Conservation (phyloP, 2,329 filamentous ascomycete species). For the Venturia carpophila region DNA sequence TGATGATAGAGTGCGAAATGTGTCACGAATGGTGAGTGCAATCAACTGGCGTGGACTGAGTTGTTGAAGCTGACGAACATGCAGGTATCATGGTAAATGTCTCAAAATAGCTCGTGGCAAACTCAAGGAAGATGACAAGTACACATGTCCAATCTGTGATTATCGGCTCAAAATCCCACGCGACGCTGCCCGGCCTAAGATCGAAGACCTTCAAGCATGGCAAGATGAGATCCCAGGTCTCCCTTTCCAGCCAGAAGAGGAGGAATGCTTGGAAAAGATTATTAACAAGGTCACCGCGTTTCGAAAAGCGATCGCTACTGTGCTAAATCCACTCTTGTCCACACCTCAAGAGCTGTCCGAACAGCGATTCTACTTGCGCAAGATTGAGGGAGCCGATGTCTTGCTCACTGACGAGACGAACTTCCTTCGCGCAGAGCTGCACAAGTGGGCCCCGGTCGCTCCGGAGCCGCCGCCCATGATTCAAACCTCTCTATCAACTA, state of each 20-base stretch:
- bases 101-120: conserved; percentile 96
- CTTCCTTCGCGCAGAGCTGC: conserved; percentile 89
- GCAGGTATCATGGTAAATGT: conserved; percentile 93
- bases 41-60: background rate
- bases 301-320: conserved; percentile 69
- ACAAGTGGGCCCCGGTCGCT: conserved; percentile 89
- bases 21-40: conserved; percentile 85
- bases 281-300: conserved; percentile 79
- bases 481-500: conserved; percentile 79
- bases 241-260: conserved; percentile 94
- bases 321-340: conserved; percentile 72
- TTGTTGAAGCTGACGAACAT: background rate
- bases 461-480: conserved; percentile 77
- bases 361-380: conserved; percentile 89
- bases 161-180: conserved; percentile 95
- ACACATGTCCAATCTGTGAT: conserved; percentile 96
- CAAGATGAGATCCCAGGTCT: conserved; percentile 71
- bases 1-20: conserved; percentile 99
- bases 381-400: conserved; percentile 95
- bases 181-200: conserved; percentile 87
- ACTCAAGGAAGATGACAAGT: conserved; percentile 97
- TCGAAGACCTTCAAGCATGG: conserved; percentile 81
- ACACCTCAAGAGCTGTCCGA: conserved; percentile 82
- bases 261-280: conserved; percentile 76
- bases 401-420: conserved; percentile 91